phyloP scores from a whole-genome alignment of 805 yeast genomes.

The Lachancea kluyveri region DNA sequence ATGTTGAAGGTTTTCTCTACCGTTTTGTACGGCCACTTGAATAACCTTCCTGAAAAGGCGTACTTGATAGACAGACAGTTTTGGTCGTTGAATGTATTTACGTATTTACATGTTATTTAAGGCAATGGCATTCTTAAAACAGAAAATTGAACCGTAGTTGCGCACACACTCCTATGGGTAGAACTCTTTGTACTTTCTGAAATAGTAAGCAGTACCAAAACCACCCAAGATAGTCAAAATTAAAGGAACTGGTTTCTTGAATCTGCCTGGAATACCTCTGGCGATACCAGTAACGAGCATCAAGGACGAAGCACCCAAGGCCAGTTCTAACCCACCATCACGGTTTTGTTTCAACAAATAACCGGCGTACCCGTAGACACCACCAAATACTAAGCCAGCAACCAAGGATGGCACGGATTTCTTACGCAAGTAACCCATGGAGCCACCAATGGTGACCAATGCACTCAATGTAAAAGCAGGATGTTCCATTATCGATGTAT shows the following conservation, averaged over 20 bases:
- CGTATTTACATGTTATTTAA: too few species aligned
- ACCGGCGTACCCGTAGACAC: constrained; percentile 63
- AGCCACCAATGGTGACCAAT: constrained; percentile 62
- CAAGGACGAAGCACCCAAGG: constrained; percentile 62
- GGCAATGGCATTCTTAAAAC: too few species aligned
- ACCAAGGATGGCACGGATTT: constrained; percentile 73
- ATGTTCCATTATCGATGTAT: constrained; percentile 48
- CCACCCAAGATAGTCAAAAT: constrained; percentile 58
- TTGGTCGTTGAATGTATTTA: too few species aligned
- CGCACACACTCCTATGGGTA: too few species aligned
- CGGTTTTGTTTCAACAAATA: constrained; percentile 66
- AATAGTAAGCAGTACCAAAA: constrained; percentile 60
- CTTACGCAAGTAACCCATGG: constrained; percentile 61
- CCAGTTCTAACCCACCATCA: constrained; percentile 76
- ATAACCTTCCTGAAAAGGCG: too few species aligned
- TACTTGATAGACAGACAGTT: too few species aligned
- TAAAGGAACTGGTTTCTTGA: constrained; percentile 73
- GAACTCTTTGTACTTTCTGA: constrained; percentile 68
- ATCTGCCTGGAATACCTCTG: constrained; percentile 53
- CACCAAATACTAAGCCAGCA: constrained; percentile 64
- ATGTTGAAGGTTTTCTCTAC: too few species aligned
- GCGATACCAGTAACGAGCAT: constrained; percentile 68
- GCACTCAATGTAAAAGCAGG: constrained; percentile 70
- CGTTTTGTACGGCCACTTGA: too few species aligned
- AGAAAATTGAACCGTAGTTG: too few species aligned